Conservation (phyloP, 352 stramenopile species). For the Pythium folliculosum region DNA sequence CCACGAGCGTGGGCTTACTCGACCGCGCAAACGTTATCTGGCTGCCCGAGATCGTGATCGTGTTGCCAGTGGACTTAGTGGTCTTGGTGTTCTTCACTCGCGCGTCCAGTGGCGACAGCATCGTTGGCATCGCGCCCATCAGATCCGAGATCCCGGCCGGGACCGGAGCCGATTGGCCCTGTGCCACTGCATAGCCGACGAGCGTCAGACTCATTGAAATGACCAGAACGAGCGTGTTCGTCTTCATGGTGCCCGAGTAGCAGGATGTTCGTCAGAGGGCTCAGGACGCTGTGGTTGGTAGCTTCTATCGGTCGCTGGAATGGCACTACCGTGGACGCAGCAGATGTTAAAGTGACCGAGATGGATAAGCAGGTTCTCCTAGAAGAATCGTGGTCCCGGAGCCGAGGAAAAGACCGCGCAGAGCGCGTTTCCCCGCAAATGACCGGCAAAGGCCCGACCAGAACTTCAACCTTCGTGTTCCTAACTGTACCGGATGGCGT, state of each 20-base stretch:
- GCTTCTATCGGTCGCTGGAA: too few relatives aligned
- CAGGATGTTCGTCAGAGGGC: too few relatives aligned
- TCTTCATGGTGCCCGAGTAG: not conserved
- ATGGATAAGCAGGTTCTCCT: too few relatives aligned
- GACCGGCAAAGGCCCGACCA: too few relatives aligned
- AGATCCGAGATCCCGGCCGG: constrained; percentile 18
- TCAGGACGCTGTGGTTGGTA: too few relatives aligned
- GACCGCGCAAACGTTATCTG: constrained; percentile 20
- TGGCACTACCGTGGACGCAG: too few relatives aligned
- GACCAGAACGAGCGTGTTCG: not conserved
- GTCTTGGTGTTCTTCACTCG: not conserved
- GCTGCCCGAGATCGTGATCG: constrained; percentile 22
- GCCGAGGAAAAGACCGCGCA: too few relatives aligned
- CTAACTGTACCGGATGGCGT: too few relatives aligned
- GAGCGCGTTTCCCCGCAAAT: too few relatives aligned
- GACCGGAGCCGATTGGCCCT: not conserved
- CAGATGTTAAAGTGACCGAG: too few relatives aligned
- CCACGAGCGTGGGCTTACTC: constrained; percentile 18
- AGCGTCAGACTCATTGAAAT: not conserved
- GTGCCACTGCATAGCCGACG: not conserved
- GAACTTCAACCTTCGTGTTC: too few relatives aligned
- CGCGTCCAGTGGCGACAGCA: constrained; percentile 14
- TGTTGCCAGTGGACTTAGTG: constrained; percentile 7
- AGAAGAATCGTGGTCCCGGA: too few relatives aligned
- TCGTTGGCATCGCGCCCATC: constrained; percentile 12